These are phyloP conservation scores for Trypanosoma avium DNA, from an alignment of 208 protist species.

Conservation along the genomic window DNA sequence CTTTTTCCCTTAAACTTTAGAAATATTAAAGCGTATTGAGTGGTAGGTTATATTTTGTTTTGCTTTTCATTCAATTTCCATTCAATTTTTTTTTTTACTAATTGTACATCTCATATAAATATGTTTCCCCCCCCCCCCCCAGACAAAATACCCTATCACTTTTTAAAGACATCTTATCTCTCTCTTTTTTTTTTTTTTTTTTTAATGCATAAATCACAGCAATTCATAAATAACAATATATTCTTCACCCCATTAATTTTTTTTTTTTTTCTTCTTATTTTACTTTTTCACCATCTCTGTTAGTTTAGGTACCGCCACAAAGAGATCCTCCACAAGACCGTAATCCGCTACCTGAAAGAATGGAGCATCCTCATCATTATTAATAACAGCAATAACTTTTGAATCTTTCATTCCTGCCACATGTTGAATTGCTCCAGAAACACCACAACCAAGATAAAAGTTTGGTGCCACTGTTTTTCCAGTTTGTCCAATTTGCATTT, in stretches of 20 bases:
- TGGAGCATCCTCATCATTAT: slow-evolving; percentile 98
- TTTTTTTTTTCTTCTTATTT: slow-evolving; percentile 9
- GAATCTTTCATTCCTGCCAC: slow-evolving; percentile 99
- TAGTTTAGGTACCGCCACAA: slow-evolving; percentile 93
- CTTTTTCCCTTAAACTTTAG: no score
- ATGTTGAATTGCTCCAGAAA: slow-evolving; percentile 96
- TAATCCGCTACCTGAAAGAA: slow-evolving; percentile 98
- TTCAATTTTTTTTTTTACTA: slow-evolving; percentile 3
- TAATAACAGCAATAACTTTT: slow-evolving; percentile 96
- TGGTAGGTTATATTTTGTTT: not conserved
- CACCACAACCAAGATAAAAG: slow-evolving; percentile 97
- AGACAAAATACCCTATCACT: no score
- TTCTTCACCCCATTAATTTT: not conserved
- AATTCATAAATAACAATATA: no score
- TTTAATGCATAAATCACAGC: no score
- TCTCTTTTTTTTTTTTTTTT: not conserved
- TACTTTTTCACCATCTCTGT: slow-evolving; percentile 80
- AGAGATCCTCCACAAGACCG: slow-evolving; percentile 96
- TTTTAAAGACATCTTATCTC: not conserved
- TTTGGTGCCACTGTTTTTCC: slow-evolving; percentile 98
- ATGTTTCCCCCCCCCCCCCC: no score
- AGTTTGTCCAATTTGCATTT: slow-evolving; percentile 98
- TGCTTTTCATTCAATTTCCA: not conserved
- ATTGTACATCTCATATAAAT: not conserved
- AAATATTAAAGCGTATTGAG: no score